Evolutionary conservation across 345 rosid genomes (phyloP).

Genomic region (Crucihimalaya himalaica): DNA sequence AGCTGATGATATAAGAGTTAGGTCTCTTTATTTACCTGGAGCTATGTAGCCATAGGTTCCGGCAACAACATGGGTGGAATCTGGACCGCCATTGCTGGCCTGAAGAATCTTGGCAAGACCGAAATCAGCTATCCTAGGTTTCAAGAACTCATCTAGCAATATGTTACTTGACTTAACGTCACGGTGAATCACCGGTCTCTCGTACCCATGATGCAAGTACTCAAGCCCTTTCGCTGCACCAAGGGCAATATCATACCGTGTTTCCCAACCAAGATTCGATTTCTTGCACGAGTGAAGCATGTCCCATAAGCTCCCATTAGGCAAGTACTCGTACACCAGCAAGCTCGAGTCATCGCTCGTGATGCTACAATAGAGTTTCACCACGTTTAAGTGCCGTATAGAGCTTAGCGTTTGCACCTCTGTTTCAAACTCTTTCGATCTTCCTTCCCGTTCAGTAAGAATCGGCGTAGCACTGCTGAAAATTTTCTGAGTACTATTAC

Average conservation of each 20-base stretch:
- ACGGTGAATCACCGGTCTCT: constrained; percentile 72
- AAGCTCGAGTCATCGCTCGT: constrained; percentile 90
- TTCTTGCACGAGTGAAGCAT: constrained; percentile 63
- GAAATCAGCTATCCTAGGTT: constrained; percentile 94
- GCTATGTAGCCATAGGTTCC: constrained; percentile 97
- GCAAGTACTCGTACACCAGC: constrained; percentile 87
- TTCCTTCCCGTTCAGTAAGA: constrained; percentile 46
- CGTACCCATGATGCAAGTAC: constrained; percentile 86
- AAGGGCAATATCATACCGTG: constrained; percentile 73
- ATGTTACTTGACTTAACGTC: constrained; percentile 92
- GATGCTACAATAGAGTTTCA: constrained; percentile 89
- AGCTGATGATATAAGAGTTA: neutral
- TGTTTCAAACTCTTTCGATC: constrained; percentile 69
- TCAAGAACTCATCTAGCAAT: constrained; percentile 71
- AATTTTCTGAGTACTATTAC: constrained; percentile 40
- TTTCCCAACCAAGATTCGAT: constrained; percentile 81
- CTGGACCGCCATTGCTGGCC: constrained; percentile 46
- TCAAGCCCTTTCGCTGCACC: constrained; percentile 89
- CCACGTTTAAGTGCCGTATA: constrained; percentile 87
- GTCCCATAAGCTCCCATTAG: constrained; percentile 95
- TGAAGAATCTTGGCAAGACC: constrained; percentile 94
- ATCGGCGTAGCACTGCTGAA: constrained; percentile 64
- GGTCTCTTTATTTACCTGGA: constrained; percentile 67
- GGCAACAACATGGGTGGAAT: constrained; percentile 72
- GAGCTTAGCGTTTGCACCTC: constrained; percentile 92